Base-by-base conservation (phyloP, 2,329 filamentous ascomycete genomes). In the Cercospora sp. region DNA sequence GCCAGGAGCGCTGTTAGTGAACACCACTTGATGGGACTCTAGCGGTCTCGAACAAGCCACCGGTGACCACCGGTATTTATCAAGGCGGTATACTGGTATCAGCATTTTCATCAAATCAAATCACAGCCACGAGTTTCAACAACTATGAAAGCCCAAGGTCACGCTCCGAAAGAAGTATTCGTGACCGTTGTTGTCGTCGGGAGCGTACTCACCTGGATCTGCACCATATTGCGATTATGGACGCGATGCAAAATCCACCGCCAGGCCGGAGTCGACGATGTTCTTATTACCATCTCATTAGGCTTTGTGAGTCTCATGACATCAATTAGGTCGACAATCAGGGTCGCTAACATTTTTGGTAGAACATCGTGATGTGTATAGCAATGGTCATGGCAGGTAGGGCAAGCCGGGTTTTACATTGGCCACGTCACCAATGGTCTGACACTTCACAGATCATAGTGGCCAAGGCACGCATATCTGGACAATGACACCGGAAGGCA, bases 301-400 rank as follows among this genome's bases (percentile, higher is more conserved):
- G 26, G 23, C n/a, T 63, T 63, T 57, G 61, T 63, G 30, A 40
- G 61, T 36, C 28, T 28, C n/a, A n/a, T 13, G 9, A 28, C 12
- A 28, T n/a, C 6, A 16, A 33, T 12, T 0, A 31, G 12, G 13
- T 31, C 26, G 23, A 63, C 4, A 31, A 6, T 23, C 13, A 16
- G n/a, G 9, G 12, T 33, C 6, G 23, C 23, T 63, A 13, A 63
- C 23, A 18, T 13, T 12, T 9, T 5, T n/a, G 18, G 2, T 26
- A 63, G 61, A 63, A 63, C 48, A 16, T 57, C 3, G 48, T 57
- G 26, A 63, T 63, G 61, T 55, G 48, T 63, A 28, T 63, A 18
- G 30, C 48, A 13, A 63, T 55, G 61, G 20, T 30, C 30, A 31
- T 63, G 45, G 26, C 30, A 57, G 60, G 60, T 33, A 51, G 4